Evolutionary conservation across 2,329 filamentous ascomycete genomes (phyloP).

Genomic region (Fusarium sp.): DNA sequence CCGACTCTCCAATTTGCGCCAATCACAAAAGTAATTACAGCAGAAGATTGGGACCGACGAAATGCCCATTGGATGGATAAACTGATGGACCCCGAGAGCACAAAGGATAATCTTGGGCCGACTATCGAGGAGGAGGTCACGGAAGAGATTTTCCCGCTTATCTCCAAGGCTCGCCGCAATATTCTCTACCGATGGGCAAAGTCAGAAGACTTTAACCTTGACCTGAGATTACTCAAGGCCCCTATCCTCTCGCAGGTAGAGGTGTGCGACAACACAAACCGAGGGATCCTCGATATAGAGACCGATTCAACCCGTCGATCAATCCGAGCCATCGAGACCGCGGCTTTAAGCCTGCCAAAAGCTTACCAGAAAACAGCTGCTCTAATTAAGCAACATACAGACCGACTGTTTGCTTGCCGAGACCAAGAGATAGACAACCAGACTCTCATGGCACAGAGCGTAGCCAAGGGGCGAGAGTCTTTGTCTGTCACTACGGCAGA

Average conservation of each 20-base stretch:
- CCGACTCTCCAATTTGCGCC: not conserved
- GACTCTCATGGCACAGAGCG: rapidly evolving
- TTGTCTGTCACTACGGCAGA: not conserved
- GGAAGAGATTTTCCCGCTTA: not conserved
- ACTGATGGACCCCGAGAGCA: not conserved
- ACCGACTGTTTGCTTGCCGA: not conserved
- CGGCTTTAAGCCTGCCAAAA: not conserved
- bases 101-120: not conserved
- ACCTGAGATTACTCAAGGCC: not conserved
- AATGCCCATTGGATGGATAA: not conserved
- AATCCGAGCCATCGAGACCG: not conserved
- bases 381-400: not conserved
- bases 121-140: not conserved
- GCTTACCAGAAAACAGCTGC: not conserved
- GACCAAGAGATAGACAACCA: not conserved
- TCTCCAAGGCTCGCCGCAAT: not conserved
- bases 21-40: rapidly evolving
- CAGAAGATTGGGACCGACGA: not conserved
- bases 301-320: not conserved
- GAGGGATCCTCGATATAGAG: rapidly evolving
- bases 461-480: not conserved
- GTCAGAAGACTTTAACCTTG: rapidly evolving
- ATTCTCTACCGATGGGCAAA: not conserved
- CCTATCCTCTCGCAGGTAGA: not conserved
- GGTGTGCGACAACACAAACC: rapidly evolving